Evolutionary conservation across 345 rosid species (phyloP), one percentile per base, ranked within the genome.

Genomic region (Syzygium grande): DNA sequence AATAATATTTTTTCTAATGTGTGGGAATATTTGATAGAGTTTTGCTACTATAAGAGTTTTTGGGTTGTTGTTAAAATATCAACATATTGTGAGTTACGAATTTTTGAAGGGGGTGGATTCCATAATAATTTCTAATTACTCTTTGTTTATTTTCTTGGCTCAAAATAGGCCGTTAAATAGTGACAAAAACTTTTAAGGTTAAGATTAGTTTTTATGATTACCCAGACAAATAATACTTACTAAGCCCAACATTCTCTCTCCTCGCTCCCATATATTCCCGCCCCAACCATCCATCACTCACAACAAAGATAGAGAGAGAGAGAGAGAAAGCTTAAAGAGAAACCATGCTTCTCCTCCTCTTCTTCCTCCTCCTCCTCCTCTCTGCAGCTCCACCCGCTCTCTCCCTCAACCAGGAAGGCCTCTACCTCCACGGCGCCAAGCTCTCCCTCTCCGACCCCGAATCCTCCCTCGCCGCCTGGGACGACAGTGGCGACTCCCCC

Each of bases 331-430:
- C 46, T 43, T 43, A 7, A 43, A 43, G 46, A 43, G 46, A 43
- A 43, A 19, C 43, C 55, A n/a, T 34, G 16, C 16, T 63, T 17
- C 51, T 38, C 56, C 25, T 34, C 83, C 9, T 88, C 80, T 17
- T 43, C 51, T 21, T 51, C 88, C 22, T 84, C 84, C 15, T 84
- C 88, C 46, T 84, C 34, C 29, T 86, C 84, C 54, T 85, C 91
- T 8, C 61, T 85, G 30, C 51, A 78, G 23, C 86, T n/a, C 43
- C 87, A 51, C 23, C 88, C n/a, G 25, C 73, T 23, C 63, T 88
- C 46, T 56, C 89, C 14, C 94, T 92, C 4, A 92, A 90, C 91
- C 93, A 93, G 53, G 93, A 93, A 41, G 94, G 92, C 21, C 92
- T 92, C 46, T 89, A 87, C 87, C 93, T 93, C 79, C 88, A 83